A percentile compares a stretch with the other conserved stretches of the same genome.
These are phyloP conservation scores for Phytophthora sansomeana DNA, from an alignment of 352 stramenopile species.

Conservation along the genomic window DNA sequence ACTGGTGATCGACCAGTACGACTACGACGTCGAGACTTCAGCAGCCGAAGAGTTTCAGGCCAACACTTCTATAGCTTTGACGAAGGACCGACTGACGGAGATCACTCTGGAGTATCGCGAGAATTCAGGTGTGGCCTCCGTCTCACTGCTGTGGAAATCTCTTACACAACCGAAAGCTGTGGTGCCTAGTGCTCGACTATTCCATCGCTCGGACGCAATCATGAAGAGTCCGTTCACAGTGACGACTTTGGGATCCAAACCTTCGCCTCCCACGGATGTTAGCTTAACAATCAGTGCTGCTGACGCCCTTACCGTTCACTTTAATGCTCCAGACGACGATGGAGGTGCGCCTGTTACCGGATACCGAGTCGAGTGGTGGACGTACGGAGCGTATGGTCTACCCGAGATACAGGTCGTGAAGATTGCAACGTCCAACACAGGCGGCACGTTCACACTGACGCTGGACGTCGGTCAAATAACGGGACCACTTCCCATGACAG, in stretches of 20 bases:
- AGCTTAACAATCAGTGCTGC: constrained; percentile 55
- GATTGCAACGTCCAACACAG: constrained; percentile 75
- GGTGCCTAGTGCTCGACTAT: constrained; percentile 89
- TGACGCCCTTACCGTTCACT: constrained; percentile 86
- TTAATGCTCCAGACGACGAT: constrained; percentile 81
- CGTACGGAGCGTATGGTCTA: constrained; percentile 51
- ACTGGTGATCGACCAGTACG: constrained; percentile 63
- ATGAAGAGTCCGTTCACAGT: constrained; percentile 73
- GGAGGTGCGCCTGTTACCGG: constrained; percentile 84
- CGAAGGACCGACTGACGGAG: constrained; percentile 79
- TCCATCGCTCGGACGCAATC: constrained; percentile 74
- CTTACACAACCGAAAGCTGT: constrained; percentile 87
- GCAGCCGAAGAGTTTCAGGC: constrained; percentile 38
- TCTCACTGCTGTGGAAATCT: constrained; percentile 91
- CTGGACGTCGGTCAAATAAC: constrained; percentile 59
- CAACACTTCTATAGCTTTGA: constrained; percentile 58
- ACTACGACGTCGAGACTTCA: constrained; percentile 48
- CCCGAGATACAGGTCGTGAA: constrained; percentile 88
- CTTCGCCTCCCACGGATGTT: constrained; percentile 50
- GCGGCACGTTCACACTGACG: constrained; percentile 84
- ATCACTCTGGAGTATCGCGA: constrained; percentile 96
- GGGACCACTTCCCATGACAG: constrained; percentile 58
- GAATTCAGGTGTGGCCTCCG: constrained; percentile 84
- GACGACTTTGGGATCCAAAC: constrained; percentile 59
- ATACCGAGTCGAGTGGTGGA: constrained; percentile 93